Conservation (phyloP, 257 asterid species). For the Asclepias syriaca region DNA sequence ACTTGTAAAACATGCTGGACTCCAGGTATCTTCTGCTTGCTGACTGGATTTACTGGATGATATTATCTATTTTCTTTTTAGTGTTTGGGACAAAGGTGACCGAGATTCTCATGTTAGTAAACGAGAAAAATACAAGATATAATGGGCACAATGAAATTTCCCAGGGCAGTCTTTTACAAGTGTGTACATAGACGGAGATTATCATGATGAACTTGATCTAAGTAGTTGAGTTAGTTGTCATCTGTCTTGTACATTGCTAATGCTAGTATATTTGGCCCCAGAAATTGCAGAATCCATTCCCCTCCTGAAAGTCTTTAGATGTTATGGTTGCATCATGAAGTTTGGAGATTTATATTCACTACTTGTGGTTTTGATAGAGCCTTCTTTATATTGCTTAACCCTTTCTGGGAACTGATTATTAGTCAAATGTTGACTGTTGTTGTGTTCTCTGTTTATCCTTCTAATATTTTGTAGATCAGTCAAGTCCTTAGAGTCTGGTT, state of each 20-base stretch:
- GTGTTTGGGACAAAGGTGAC: neutral
- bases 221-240: neutral
- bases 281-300: neutral
- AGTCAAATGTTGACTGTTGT: neutral
- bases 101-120: neutral
- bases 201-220: neutral
- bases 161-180: neutral
- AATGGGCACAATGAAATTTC: neutral
- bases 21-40: constrained; percentile 51
- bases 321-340: neutral
- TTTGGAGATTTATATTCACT: neutral
- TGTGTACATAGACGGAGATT: neutral
- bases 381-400: neutral
- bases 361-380: neutral
- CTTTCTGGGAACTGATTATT: neutral
- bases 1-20: constrained; percentile 95
- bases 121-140: neutral
- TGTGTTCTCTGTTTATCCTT: neutral
- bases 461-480: constrained; percentile 6
- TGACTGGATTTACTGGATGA: neutral
- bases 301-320: neutral
- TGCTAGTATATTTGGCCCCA: neutral
- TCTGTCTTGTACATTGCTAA: neutral
- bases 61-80: neutral
- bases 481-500: constrained; percentile 6